phyloP scores from a whole-genome alignment of 106 monocot genomes.

The Cymbidium sinense region DNA sequence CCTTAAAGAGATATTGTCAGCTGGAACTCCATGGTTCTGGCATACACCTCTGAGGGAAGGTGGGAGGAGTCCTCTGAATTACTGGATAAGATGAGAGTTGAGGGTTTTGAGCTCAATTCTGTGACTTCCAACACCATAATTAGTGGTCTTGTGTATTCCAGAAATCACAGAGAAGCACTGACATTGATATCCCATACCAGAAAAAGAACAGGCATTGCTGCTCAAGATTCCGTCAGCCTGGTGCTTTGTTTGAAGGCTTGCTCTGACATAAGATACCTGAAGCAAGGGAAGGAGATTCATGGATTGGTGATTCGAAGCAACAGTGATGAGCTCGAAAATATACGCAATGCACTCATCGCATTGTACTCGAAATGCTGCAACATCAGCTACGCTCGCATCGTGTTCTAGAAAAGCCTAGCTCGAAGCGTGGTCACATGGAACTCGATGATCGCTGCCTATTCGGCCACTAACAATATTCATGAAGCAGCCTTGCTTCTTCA shows the following conservation, averaged over 20 bases:
- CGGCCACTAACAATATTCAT: slow-evolving; percentile 9
- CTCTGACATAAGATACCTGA: slow-evolving; percentile 18
- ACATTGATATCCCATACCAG: slow-evolving; percentile 39
- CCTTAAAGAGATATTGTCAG: slow-evolving; percentile 40
- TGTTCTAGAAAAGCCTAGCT: slow-evolving; percentile 17
- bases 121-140: slow-evolving; percentile 43
- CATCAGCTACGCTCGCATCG: slow-evolving; percentile 10
- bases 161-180: slow-evolving; percentile 22
- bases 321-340: slow-evolving; percentile 18
- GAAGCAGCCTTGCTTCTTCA: slow-evolving; percentile 31
- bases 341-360: slow-evolving; percentile 46
- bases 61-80: slow-evolving; percentile 43
- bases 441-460: slow-evolving; percentile 33
- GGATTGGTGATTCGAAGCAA: slow-evolving; percentile 17
- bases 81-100: slow-evolving; percentile 21
- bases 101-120: slow-evolving; percentile 17
- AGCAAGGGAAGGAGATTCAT: slow-evolving; percentile 50
- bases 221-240: slow-evolving; percentile 31
- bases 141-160: slow-evolving; percentile 25
- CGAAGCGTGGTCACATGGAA: slow-evolving; percentile 50
- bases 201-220: background rate
- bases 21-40: slow-evolving; percentile 51
- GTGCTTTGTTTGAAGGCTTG: slow-evolving; percentile 42
- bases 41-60: slow-evolving; percentile 30
- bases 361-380: slow-evolving; percentile 49